Evolutionary conservation across 2,329 filamentous ascomycete genomes (phyloP).

Genomic region (Alternaria sp.): DNA sequence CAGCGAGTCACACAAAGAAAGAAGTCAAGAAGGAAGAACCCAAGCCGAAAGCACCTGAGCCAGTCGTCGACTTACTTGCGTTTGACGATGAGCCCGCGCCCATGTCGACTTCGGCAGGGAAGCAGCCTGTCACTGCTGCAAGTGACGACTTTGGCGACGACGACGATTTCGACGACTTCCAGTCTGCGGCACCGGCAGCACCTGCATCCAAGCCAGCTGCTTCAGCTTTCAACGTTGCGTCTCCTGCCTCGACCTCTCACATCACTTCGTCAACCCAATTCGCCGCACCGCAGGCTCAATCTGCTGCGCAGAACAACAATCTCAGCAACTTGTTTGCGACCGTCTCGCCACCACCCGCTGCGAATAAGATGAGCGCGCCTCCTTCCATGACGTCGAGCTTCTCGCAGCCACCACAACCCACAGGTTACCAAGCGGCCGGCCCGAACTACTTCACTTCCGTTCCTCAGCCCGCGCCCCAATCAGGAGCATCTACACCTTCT

Average conservation of each 20-base stretch:
- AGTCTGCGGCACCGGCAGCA: conserved; percentile 71
- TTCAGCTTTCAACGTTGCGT: conserved; percentile 54
- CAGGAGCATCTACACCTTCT: conserved; percentile 51
- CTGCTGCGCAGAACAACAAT: conserved; percentile 79
- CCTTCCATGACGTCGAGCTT: conserved; percentile 44
- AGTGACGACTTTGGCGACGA: conserved; percentile 64
- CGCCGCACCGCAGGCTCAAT: conserved; percentile 82
- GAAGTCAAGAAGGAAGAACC: conserved; percentile 70
- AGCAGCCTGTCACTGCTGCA: conserved; percentile 50
- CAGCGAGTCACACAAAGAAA: conserved; percentile 40
- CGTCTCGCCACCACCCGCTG: conserved; percentile 70
- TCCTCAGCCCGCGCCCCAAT: conserved; percentile 44
- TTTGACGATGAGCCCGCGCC: conserved; percentile 78
- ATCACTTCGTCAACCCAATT: conserved; percentile 70
- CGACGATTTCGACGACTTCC: conserved; percentile 97
- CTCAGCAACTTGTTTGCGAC: conserved; percentile 84
- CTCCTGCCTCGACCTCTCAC: conserved; percentile 54
- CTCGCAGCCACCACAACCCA: conserved; percentile 61
- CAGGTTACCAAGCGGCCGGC: conserved; percentile 74
- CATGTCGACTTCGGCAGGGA: conserved; percentile 53
- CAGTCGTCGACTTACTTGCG: conserved; percentile 90
- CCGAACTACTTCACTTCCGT: conserved; percentile 98
- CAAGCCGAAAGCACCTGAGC: conserved; percentile 74
- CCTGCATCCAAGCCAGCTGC: conserved; percentile 41
- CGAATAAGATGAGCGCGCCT: conserved; percentile 62